These are phyloP conservation scores for Trifolium repens DNA, from an alignment of 306 rosid genomes.

Conservation along the genomic window DNA sequence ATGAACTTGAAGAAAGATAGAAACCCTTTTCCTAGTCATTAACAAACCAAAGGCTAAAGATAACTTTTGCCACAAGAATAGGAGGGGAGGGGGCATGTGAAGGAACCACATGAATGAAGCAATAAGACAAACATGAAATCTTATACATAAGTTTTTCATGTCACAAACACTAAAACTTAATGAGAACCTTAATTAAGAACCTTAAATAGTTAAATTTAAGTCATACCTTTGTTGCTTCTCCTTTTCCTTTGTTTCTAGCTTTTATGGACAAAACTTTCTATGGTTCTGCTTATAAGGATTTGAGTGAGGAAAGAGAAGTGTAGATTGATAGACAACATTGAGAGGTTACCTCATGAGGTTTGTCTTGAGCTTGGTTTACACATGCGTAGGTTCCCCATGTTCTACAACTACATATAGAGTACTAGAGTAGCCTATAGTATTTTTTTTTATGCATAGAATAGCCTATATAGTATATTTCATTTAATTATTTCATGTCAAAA, in stretches of 20 bases:
- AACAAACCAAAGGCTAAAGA: background rate
- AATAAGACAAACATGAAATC: slow-evolving; percentile 40
- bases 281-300: background rate
- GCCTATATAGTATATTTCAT: background rate
- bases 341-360: slow-evolving; percentile 35
- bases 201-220: background rate
- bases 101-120: slow-evolving; percentile 34
- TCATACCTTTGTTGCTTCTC: slow-evolving; percentile 3
- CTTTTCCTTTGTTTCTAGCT: background rate
- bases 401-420: background rate
- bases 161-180: background rate
- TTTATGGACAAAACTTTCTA: slow-evolving; percentile 7
- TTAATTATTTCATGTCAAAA: slow-evolving; percentile 25
- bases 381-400: slow-evolving; percentile 11
- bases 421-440: background rate
- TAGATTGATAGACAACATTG: slow-evolving; percentile 5
- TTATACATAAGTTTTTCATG: background rate
- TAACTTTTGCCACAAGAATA: background rate
- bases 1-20: background rate
- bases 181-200: background rate
- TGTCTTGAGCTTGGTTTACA: slow-evolving; percentile 41
- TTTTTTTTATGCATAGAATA: no score
- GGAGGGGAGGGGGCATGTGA: slow-evolving; percentile 52
- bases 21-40: background rate
- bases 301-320: slow-evolving; percentile 8